A percentile compares a stretch with the other conserved stretches of the same genome.
Evolutionary conservation across 345 rosid species (phyloP).

Genomic region (Melaleuca alternifolia): DNA sequence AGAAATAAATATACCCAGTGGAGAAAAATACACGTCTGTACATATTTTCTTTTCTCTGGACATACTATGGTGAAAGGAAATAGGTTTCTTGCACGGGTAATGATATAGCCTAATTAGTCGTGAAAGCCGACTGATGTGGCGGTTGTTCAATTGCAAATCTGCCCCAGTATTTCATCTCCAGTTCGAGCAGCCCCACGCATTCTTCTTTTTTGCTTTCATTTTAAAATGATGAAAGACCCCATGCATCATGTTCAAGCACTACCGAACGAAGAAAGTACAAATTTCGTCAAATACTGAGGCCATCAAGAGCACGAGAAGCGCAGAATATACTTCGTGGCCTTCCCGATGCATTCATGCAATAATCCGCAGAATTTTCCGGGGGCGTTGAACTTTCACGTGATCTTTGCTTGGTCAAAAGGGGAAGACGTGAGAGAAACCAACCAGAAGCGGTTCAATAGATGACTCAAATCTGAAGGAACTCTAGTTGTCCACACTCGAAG

Average conservation of each 20-base stretch:
- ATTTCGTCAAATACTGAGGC: neutral
- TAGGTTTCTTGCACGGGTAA: neutral
- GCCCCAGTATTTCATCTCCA: neutral
- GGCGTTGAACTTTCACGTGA: neutral
- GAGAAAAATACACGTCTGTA: neutral
- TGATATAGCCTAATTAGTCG: neutral
- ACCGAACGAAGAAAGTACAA: neutral
- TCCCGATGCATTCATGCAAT: neutral
- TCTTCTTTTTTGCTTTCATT: neutral
- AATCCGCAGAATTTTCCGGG: neutral
- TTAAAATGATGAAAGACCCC: neutral
- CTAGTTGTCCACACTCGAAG: neutral
- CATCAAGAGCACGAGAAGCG: neutral
- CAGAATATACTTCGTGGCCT: neutral
- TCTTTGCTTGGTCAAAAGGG: neutral
- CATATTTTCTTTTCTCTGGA: neutral
- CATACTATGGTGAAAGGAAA: neutral
- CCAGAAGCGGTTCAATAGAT: neutral
- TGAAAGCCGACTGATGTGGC: neutral
- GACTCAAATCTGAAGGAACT: neutral
- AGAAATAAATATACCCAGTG: neutral
- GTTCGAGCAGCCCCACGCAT: neutral
- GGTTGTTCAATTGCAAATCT: neutral
- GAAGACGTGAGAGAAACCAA: neutral
- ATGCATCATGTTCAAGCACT: neutral